phyloP scores from a whole-genome alignment of 768 basidiomycete genomes.

The Lentinus tigrinus region DNA sequence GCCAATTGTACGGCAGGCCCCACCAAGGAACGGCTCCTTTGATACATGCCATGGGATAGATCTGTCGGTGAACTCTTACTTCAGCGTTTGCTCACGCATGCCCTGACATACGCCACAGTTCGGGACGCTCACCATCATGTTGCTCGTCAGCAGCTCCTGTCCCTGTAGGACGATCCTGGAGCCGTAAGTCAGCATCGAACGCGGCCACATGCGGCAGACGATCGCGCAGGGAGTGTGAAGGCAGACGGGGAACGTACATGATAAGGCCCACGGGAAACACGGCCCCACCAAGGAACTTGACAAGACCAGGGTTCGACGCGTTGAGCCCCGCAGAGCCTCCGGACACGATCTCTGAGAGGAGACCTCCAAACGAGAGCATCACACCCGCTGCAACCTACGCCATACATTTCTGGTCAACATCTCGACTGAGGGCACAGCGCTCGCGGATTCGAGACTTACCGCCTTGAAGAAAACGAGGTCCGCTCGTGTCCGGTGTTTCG shows the following conservation, averaged over 20 bases:
- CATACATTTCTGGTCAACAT: not conserved
- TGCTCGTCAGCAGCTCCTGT: slow-evolving; percentile 70
- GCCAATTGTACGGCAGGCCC: slow-evolving; percentile 66
- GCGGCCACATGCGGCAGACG: not conserved
- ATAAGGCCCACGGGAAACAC: slow-evolving; percentile 78
- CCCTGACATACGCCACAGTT: not conserved
- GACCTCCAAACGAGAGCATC: slow-evolving; percentile 74
- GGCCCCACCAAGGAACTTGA: slow-evolving; percentile 63
- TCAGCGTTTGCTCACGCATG: not conserved
- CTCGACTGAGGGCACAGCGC: not conserved
- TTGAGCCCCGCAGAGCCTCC: slow-evolving; percentile 57
- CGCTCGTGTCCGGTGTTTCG: slow-evolving; percentile 63
- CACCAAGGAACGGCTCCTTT: slow-evolving; percentile 68
- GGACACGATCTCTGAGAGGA: slow-evolving; percentile 57
- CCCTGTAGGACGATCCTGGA: slow-evolving; percentile 71
- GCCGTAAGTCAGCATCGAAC: not conserved
- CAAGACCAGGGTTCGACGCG: slow-evolving; percentile 59
- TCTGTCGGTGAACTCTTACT: slow-evolving; percentile 34
- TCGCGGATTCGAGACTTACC: slow-evolving; percentile 38
- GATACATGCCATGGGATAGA: slow-evolving; percentile 66
- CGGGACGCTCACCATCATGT: slow-evolving; percentile 58
- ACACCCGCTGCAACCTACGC: slow-evolving; percentile 62
- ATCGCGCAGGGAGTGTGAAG: not conserved
- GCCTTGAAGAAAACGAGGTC: slow-evolving; percentile 67
- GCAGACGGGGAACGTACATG: slow-evolving; percentile 44